Conservation (phyloP, 768 basidiomycete species). For the Gautieria morchelliformis region DNA sequence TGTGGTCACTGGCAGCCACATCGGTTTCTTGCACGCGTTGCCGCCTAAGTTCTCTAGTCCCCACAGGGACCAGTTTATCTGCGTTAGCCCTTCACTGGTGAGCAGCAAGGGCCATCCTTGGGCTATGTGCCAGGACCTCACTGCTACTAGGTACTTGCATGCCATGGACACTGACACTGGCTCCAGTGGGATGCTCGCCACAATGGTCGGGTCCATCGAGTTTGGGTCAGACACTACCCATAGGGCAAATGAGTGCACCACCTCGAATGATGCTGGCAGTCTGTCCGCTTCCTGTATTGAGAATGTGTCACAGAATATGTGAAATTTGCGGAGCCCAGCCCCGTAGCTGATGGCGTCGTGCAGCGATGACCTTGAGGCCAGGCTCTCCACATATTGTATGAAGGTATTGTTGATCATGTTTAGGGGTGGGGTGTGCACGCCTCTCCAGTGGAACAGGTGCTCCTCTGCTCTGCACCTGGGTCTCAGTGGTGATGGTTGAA, state of each 20-base stretch:
- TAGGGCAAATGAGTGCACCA: slow-evolving; percentile 27
- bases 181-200: too few species aligned
- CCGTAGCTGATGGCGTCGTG: slow-evolving; percentile 12
- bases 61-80: too few species aligned
- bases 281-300: slow-evolving; percentile 18
- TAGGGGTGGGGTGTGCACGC: slow-evolving; percentile 22
- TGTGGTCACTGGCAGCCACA: too few species aligned
- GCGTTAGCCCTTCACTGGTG: too few species aligned
- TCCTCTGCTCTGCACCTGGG: slow-evolving; percentile 18
- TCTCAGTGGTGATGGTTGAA: slow-evolving; percentile 14
- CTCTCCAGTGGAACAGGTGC: slow-evolving; percentile 23
- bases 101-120: too few species aligned
- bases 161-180: too few species aligned
- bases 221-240: slow-evolving; percentile 27
- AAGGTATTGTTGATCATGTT: slow-evolving; percentile 15
- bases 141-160: too few species aligned
- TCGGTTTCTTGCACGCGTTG: too few species aligned
- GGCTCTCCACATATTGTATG: slow-evolving; percentile 9
- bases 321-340: slow-evolving; percentile 22
- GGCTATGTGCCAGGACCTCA: too few species aligned
- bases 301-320: slow-evolving; percentile 24
- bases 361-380: slow-evolving; percentile 18
- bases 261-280: slow-evolving; percentile 20
- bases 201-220: too few species aligned
- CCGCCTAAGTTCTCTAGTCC: too few species aligned